Percentiles rank a stretch among this genome's conserved stretches.
These are phyloP conservation scores for Krasilnikovozyma curviuscula DNA, from an alignment of 768 basidiomycete genomes.

Conservation along the genomic window DNA sequence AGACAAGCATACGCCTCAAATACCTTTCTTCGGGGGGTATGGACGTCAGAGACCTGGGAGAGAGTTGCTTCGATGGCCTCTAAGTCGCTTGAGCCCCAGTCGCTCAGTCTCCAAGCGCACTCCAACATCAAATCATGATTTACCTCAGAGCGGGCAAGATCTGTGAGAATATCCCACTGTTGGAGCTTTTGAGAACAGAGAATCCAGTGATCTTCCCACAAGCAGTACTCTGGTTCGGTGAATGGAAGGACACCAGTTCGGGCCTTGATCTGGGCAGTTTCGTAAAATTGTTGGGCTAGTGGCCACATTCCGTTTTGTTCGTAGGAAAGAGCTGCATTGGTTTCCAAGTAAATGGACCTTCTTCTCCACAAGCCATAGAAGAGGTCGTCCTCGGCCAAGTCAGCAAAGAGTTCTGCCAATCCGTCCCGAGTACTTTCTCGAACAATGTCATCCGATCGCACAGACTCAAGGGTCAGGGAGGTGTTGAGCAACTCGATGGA, in stretches of 20 bases:
- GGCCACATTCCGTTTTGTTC: constrained; percentile 98
- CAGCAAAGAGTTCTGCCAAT: constrained; percentile 83
- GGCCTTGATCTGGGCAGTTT: constrained; percentile 69
- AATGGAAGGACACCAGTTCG: constrained; percentile 65
- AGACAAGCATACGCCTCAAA: constrained; percentile 88
- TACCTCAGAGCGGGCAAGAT: constrained; percentile 68
- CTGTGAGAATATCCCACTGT: constrained; percentile 81
- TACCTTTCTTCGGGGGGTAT: constrained; percentile 88
- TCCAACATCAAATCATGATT: constrained; percentile 86
- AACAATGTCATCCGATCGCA: constrained; percentile 60
- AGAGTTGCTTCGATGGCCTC: constrained; percentile 63
- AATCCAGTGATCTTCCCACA: constrained; percentile 99
- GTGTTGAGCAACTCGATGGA: constrained; percentile 64
- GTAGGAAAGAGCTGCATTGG: constrained; percentile 48
- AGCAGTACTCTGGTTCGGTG: constrained; percentile 81
- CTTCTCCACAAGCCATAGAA: constrained; percentile 92
- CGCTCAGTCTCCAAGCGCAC: constrained; percentile 77
- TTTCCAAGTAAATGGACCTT: constrained; percentile 71
- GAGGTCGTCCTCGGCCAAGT: constrained; percentile 86
- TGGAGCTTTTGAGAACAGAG: constrained; percentile 86
- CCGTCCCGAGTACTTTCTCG: constrained; percentile 76
- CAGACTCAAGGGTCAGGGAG: constrained; percentile 42
- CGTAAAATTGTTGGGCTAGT: constrained; percentile 59
- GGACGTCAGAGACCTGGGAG: constrained; percentile 56
- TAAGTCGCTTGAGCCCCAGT: constrained; percentile 53